Evolutionary conservation across 768 basidiomycete species (phyloP), one percentile per base, ranked within the genome.

Genomic region (Xerocomellus dryophilus): DNA sequence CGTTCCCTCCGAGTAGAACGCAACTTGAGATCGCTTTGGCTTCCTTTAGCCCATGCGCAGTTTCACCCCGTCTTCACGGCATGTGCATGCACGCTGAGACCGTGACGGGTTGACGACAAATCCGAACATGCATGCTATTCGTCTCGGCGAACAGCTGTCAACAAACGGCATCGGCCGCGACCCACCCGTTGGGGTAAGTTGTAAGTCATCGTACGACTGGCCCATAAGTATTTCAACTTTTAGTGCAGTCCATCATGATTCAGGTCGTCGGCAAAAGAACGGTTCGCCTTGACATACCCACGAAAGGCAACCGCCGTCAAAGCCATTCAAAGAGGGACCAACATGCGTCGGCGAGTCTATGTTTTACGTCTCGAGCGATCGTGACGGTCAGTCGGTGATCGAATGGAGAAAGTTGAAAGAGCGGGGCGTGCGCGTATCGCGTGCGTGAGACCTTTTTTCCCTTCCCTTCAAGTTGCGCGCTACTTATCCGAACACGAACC

Each of bases 331-430:
- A 46, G n/a, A 25, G 17, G 11, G 38, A 40, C 41, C 35, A 29
- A 53, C 63, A 66, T 52, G 64, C 51, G 58, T 61, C 61, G 62
- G 65, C 32, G 62, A 34, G 62, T 47, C 58, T 50, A 53, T 48
- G 50, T 51, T 65, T 64, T 65, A 65, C 63, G 63, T 65, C 53
- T 23, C 21, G 55, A 46, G 4, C 47, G 36, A 25, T 38, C 49
- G 44, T 32, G 61, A 47, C 25, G 31, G 43, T 31, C 45, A 7
- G 45, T 46, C 51, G 60, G 54, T 44, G 29, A 44, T 49, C 23
- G 18, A 66, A 66, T 61, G 34, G 12, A 57, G 59, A 35, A 64
- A 44, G 32, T 35, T 56, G 38, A 64, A 64, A 53, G 64, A 40
- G 20, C 47, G 12, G 10, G 31, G 38, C 35, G 23, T 31, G 45